These are phyloP conservation scores for Diaporthe caulivora DNA, from an alignment of 2,329 filamentous ascomycete genomes.

Conservation along the genomic window DNA sequence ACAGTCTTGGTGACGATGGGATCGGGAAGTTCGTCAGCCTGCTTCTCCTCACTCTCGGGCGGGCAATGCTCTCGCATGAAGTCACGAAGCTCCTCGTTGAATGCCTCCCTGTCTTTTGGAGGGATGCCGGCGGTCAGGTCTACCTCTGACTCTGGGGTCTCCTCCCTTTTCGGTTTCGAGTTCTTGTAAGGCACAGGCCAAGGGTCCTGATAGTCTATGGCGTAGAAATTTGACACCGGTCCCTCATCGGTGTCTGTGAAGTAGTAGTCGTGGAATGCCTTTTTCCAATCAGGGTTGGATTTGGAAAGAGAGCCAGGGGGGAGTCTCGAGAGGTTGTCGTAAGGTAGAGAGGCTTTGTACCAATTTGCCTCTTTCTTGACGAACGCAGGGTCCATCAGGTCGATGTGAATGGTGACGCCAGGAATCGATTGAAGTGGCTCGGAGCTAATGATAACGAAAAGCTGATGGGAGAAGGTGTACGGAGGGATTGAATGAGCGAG, in stretches of 20 bases:
- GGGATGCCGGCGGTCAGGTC: slow-evolving; percentile 16
- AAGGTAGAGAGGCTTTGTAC: slow-evolving; percentile 1
- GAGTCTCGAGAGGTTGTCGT: slow-evolving; percentile 21
- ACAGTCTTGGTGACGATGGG: slow-evolving; percentile 4
- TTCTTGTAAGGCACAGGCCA: background rate
- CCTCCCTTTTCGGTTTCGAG: background rate
- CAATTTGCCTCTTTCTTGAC: slow-evolving; percentile 31
- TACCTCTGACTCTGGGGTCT: background rate
- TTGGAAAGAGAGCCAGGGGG: slow-evolving; percentile 8
- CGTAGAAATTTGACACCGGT: background rate
- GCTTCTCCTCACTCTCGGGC: background rate
- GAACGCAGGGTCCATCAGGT: background rate
- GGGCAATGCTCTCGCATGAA: background rate
- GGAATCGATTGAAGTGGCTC: background rate
- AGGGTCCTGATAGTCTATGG: background rate
- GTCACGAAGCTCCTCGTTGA: slow-evolving; percentile 6
- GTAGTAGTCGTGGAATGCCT: slow-evolving; percentile 4
- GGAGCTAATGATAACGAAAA: slow-evolving; percentile 8
- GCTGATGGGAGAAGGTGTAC: background rate
- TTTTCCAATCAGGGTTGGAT: background rate
- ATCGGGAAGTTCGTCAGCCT: background rate
- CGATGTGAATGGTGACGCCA: background rate
- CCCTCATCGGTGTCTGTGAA: background rate
- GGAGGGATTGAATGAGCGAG: background rate
- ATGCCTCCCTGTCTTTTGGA: slow-evolving; percentile 22